A percentile compares a stretch with the other conserved stretches of the same genome.
phyloP scores from a whole-genome alignment of 495 filamentous ascomycete genomes.

The Lineolata rhizophorae region DNA sequence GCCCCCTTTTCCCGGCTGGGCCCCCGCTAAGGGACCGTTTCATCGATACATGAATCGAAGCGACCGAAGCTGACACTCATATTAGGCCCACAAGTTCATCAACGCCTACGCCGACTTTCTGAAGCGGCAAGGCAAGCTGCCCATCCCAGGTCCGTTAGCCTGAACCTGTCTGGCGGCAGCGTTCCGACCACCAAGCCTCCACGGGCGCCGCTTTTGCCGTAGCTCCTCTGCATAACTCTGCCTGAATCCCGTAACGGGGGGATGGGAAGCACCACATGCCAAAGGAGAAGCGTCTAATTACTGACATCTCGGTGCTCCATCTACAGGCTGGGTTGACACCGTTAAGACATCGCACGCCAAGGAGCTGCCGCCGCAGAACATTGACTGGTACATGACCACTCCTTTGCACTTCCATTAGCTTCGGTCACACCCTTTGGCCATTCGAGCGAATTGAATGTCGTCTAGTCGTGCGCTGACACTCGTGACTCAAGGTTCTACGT shows the following conservation, averaged over 20 bases:
- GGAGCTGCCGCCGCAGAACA: slow-evolving; percentile 90
- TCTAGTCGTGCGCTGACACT: too few relatives aligned
- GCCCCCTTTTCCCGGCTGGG: slow-evolving; percentile 3
- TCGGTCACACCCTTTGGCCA: neutral
- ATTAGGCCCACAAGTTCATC: slow-evolving; percentile 85
- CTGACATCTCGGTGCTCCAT: slow-evolving; percentile 14
- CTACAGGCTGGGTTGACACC: slow-evolving; percentile 85
- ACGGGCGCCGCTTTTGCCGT: too few relatives aligned
- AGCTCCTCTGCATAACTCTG: too few relatives aligned
- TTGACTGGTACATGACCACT: slow-evolving; percentile 49
- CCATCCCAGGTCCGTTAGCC: slow-evolving; percentile 54
- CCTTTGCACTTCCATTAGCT: neutral
- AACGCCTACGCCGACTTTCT: slow-evolving; percentile 84
- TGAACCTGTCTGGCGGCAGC: too few relatives aligned
- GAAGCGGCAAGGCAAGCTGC: slow-evolving; percentile 97
- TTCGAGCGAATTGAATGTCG: neutral
- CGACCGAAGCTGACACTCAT: slow-evolving; percentile 14
- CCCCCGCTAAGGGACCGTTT: slow-evolving; percentile 25
- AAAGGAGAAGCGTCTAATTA: slow-evolving; percentile 4
- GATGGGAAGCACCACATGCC: slow-evolving; percentile 9
- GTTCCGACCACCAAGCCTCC: too few relatives aligned
- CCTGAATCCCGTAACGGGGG: slow-evolving; percentile 20
- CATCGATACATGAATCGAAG: slow-evolving; percentile 27
- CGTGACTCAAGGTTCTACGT: slow-evolving; percentile 98
- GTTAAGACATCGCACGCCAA: slow-evolving; percentile 93